Conservation (phyloP, 2,329 filamentous ascomycete genomes). For the Pseudocercospora ulei region DNA sequence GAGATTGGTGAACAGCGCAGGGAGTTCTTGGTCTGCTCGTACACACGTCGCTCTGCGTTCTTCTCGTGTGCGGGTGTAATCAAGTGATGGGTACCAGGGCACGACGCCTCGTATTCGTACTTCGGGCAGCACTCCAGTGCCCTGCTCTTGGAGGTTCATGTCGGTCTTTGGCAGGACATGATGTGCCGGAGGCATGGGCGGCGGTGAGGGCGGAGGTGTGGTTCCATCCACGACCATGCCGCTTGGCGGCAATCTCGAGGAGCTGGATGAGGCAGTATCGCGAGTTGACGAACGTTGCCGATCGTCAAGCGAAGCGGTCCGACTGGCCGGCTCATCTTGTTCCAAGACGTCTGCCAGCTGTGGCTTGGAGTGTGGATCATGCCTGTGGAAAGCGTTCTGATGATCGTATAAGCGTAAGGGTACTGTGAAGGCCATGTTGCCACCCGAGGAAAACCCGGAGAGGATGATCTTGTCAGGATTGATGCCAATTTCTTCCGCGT, state of each 20-base stretch:
- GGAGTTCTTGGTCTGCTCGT: slow-evolving; percentile 46
- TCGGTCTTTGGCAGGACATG: slow-evolving; percentile 13
- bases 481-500: slow-evolving; percentile 49
- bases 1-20: slow-evolving; percentile 44
- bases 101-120: slow-evolving; percentile 49
- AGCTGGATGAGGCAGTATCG: slow-evolving; percentile 16
- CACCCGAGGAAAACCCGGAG: slow-evolving; percentile 55
- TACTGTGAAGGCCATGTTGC: slow-evolving; percentile 54
- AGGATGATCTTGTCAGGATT: slow-evolving; percentile 50
- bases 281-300: slow-evolving; percentile 11
- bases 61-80: slow-evolving; percentile 52
- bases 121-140: slow-evolving; percentile 16
- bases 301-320: slow-evolving; percentile 2
- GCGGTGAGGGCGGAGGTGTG: slow-evolving; percentile 14
- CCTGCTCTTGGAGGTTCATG: slow-evolving; percentile 12
- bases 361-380: slow-evolving; percentile 7
- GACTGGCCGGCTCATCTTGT: slow-evolving; percentile 1
- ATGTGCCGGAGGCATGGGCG: slow-evolving; percentile 1
- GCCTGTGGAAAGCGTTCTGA: slow-evolving; percentile 30
- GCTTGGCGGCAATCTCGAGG: slow-evolving; percentile 19
- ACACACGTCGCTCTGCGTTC: slow-evolving; percentile 49
- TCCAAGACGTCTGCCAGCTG: slow-evolving; percentile 1
- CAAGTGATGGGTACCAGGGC: slow-evolving; percentile 54
- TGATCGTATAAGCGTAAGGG: slow-evolving; percentile 49
- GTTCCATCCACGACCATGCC: slow-evolving; percentile 14